Base-by-base conservation (phyloP, 106 monocot genomes). In the Posidonia australis region DNA sequence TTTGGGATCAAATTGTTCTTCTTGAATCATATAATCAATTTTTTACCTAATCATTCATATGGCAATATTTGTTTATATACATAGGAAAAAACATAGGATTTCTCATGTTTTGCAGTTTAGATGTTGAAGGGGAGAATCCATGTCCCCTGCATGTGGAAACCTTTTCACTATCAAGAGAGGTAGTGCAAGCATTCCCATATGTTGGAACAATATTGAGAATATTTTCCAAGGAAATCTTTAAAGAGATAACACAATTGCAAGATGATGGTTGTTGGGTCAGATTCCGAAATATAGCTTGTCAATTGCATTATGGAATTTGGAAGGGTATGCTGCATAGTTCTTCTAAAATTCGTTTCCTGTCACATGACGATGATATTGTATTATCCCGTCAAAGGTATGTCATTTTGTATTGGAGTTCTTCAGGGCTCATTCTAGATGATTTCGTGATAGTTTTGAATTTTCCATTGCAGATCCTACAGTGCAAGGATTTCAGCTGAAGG, bases 271-370 rank as follows among this genome's bases (percentile, higher is more conserved):
- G 23, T 29, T 93, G 93, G 88, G 72, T 86, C 19, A 83, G 76
- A 58, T 54, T 93, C 13, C 67, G 77, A 18, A 93, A 86, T 56
- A 66, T 89, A 53, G 70, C 32, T 19, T 93, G 78, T 48, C 67
- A 71, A 51, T 44, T 69, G 24, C 62, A 81, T 56, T 85, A 63
- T 26, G 93, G 86, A 45, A 67, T 93, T 30, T 93, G 88, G 93
- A 82, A 73, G 62, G 80, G 80, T 54, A 24, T 79, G 41, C 31
- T 86, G 60, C 57, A 69, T 44, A 56, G 62, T 51, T 78, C 55
- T 13, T 79, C 83, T 58, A 81, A 77, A 72, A 44, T 83, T 32
- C 54, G 44, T 57, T 42, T 78, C 53, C 73, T 93, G 43, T 83
- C 93, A 28, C 54, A 70, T 75, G 72, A 85, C 51, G 75, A 89